Conservation (phyloP, 805 yeast species). For the Lachancea kluyveri region DNA sequence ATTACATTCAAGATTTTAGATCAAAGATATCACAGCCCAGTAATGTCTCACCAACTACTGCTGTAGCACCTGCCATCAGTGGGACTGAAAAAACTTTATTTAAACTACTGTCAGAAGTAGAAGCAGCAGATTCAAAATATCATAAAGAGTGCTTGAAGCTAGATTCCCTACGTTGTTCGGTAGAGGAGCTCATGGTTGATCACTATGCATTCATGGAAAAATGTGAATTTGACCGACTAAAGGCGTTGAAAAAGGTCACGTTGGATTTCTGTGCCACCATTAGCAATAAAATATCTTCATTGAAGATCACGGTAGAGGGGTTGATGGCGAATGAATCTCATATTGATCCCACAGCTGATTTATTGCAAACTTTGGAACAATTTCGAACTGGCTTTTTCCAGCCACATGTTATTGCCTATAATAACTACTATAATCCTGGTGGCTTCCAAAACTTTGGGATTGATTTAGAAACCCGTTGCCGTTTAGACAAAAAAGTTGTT, state of each 20-base stretch:
- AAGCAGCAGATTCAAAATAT: conserved; percentile 51
- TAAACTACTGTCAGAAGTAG: conserved; percentile 51
- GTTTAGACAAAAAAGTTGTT: conserved; percentile 66
- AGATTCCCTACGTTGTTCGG: conserved; percentile 62
- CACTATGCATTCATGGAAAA: conserved; percentile 73
- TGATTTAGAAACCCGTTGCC: conserved; percentile 61
- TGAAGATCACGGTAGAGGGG: conserved; percentile 56
- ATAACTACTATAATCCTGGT: conserved; percentile 69
- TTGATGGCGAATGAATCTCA: conserved; percentile 61
- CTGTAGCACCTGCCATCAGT: conserved; percentile 16
- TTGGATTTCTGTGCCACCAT: conserved; percentile 65
- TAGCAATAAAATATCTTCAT: conserved; percentile 50
- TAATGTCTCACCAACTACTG: conserved; percentile 4
- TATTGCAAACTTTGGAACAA: conserved; percentile 57
- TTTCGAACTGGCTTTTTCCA: conserved; percentile 69
- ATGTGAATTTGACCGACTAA: conserved; percentile 72
- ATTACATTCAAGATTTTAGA: conserved; percentile 13
- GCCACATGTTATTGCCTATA: conserved; percentile 69
- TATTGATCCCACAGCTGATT: conserved; percentile 63
- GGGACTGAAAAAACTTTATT: conserved; percentile 40
- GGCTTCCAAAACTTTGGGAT: conserved; percentile 73
- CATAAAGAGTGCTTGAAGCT: conserved; percentile 47
- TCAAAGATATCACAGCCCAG: conserved; percentile 8
- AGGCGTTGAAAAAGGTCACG: conserved; percentile 69
- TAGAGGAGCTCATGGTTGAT: conserved; percentile 68